Base-by-base conservation (phyloP, 305 asterid species). In the Fraxinus floribunda region DNA sequence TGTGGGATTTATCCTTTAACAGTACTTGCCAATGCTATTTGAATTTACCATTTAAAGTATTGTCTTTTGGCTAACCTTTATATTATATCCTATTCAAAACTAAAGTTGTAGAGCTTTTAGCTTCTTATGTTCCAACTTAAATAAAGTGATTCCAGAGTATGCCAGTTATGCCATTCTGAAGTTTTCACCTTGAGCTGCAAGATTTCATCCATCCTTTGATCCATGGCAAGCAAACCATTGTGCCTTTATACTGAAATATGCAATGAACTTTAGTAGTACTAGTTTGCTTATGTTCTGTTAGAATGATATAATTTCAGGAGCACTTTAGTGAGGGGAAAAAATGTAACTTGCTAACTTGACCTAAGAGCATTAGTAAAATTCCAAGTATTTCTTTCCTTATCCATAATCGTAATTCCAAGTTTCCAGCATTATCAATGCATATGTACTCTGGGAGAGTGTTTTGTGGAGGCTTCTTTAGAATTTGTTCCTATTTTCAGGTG, bases 401-500 rank as follows among this genome's bases (percentile, higher is more conserved):
- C 73, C 35, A 22, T 64, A 64, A 64, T 55, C 66, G 18, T 55
- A 49, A 49, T 49, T 55, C 16, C 7, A 55, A 22, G 13, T 22
- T 22, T 10, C 13, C 32, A 15, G 60, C 60, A 49, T 16, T 49
- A 49, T 49, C 60, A 49, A 2, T 15, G 2, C 20, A 13, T 49
- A 4, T 49, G 20, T 15, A 49, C 7, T 15, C 60, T 49, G 60
- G 60, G 60, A 49, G 60, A 15, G 38, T 68, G 36, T 29, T 26
- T 26, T 11, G 22, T 68, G 75, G 75, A 68, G 9, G 75, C 39
- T 68, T 29, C 39, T 68, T 15, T 13, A 29, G 36, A 29, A 29
- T 68, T 68, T 10, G n/a, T 68, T 62, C 79, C 73, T 82, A 71
- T 60, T 86, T 84, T 85, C 92, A 94, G 99, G 99, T 95, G 86